Percentiles rank a stretch among this genome's conserved stretches.
These are phyloP conservation scores for Andrographis paniculata DNA, from an alignment of 305 asterid species.

Conservation along the genomic window DNA sequence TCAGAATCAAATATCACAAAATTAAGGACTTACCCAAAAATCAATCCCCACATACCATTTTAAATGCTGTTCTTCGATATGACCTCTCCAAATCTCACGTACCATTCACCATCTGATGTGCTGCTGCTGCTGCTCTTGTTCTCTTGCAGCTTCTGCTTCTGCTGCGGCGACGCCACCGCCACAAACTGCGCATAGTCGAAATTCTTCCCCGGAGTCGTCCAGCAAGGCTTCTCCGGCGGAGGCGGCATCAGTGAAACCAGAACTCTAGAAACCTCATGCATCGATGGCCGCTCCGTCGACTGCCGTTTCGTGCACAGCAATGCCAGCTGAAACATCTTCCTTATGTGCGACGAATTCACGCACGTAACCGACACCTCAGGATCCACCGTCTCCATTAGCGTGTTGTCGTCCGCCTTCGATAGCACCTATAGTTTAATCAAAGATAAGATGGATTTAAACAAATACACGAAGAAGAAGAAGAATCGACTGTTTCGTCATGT, in stretches of 20 bases:
- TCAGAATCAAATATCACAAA: too few species aligned
- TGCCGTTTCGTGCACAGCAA: constrained; percentile 71
- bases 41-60: too few species aligned
- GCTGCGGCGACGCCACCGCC: constrained; percentile 35
- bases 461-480: too few species aligned
- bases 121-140: constrained; percentile 21
- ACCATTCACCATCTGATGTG: constrained; percentile 84
- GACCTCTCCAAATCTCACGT: constrained; percentile 75
- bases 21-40: too few species aligned
- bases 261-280: constrained; percentile 81
- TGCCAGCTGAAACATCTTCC: constrained; percentile 83
- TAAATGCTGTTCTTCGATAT: constrained; percentile 54
- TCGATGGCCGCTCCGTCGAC: constrained; percentile 79
- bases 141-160: constrained; percentile 18
- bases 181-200: constrained; percentile 50
- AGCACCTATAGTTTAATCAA: constrained; percentile 37
- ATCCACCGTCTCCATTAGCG: constrained; percentile 90
- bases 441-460: too few species aligned
- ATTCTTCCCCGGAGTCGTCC: constrained; percentile 25
- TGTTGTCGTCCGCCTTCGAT: constrained; percentile 74
- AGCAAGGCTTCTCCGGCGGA: constrained; percentile 36
- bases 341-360: constrained; percentile 53
- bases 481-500: not conserved
- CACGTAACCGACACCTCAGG: constrained; percentile 88
- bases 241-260: constrained; percentile 63